phyloP scores from a whole-genome alignment of 2,329 filamentous ascomycete genomes.

The Phialophora chinensis region DNA sequence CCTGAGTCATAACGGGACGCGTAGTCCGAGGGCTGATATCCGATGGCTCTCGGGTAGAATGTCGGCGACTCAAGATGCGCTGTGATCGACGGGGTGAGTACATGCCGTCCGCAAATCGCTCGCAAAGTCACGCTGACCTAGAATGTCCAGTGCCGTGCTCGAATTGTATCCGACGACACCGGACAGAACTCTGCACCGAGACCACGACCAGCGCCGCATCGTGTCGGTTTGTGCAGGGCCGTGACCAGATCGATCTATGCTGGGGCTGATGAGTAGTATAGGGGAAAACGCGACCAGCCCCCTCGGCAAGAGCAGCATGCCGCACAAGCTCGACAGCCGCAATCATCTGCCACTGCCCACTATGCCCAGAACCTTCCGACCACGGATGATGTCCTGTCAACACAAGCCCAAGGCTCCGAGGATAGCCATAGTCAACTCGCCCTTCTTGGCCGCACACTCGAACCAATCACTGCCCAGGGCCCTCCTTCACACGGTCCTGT shows the following conservation, averaged over 20 bases:
- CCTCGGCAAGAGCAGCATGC: constrained; percentile 1
- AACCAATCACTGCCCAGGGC: constrained; percentile 10
- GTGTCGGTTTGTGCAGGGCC: constrained; percentile 2
- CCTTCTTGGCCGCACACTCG: constrained; percentile 5
- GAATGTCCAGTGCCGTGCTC: constrained; percentile 20
- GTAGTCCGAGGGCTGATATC: not conserved
- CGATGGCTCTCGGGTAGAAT: constrained; percentile 15
- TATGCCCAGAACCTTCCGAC: not conserved
- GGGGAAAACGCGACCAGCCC: not conserved
- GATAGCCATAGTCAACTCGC: constrained; percentile 11
- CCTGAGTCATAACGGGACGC: not conserved
- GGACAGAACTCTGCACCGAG: constrained; percentile 12
- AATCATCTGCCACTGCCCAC: not conserved
- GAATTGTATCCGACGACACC: constrained; percentile 23
- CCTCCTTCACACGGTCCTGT: not conserved
- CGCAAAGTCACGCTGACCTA: no score
- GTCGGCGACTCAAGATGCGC: constrained; percentile 25
- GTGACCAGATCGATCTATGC: not conserved
- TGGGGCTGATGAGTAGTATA: constrained; percentile 1
- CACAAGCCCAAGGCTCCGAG: constrained; percentile 8
- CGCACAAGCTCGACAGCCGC: constrained; percentile 7
- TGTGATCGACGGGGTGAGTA: constrained; percentile 20
- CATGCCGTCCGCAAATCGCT: no score
- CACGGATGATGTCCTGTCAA: not conserved
- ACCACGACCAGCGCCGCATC: constrained; percentile 1